Conservation (phyloP, 805 yeast species). For the Wickerhamiella slavikovae region DNA sequence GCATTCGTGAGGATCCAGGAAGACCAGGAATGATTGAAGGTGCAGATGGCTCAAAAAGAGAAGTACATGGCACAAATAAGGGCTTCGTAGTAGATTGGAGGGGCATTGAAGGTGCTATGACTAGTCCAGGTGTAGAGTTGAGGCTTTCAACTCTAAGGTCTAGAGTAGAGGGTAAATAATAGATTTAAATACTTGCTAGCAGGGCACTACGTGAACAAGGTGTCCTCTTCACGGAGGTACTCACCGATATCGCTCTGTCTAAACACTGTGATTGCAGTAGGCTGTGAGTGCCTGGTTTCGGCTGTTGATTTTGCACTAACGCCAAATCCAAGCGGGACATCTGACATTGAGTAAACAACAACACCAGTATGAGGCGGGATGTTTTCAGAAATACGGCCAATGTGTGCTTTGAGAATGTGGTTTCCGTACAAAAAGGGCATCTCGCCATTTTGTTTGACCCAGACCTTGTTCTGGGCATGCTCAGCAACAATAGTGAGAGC, state of each 20-base stretch:
- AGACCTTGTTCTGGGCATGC: constrained; percentile 78
- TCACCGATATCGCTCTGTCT: constrained; percentile 98
- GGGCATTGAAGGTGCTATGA: no score
- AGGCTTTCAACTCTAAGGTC: no score
- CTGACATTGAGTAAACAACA: constrained; percentile 75
- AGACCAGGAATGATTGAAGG: no score
- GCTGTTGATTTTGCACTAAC: constrained; percentile 80
- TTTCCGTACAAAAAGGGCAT: constrained; percentile 97
- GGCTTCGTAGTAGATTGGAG: no score
- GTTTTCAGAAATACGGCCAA: constrained; percentile 93
- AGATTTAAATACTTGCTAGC: no score
- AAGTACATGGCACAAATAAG: no score
- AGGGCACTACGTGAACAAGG: constrained; percentile 65
- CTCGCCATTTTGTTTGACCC: constrained; percentile 96
- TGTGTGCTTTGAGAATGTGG: constrained; percentile 88
- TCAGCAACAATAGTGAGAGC: constrained; percentile 63
- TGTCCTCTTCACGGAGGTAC: constrained; percentile 93
- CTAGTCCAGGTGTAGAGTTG: no score
- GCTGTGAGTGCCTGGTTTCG: constrained; percentile 74
- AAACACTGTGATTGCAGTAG: constrained; percentile 85
- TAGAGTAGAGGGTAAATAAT: no score
- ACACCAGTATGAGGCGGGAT: constrained; percentile 97
- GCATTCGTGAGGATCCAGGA: no score
- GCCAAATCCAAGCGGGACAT: constrained; percentile 87
- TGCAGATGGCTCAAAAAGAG: no score